Evolutionary conservation across 2,329 filamentous ascomycete species (phyloP).

Genomic region (Phaeosphaeria sp.): DNA sequence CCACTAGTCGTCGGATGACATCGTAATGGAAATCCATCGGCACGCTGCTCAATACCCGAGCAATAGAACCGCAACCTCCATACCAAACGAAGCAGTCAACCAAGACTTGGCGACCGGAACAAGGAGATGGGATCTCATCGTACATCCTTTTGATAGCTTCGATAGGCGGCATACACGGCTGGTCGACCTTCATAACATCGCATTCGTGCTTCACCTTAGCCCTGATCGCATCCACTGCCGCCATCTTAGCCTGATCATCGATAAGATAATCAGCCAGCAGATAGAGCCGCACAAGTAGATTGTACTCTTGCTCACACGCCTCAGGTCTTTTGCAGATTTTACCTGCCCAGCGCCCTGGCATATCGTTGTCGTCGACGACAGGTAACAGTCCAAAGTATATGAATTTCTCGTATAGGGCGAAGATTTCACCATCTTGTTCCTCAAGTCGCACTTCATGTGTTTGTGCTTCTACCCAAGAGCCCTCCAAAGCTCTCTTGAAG

Average conservation of each 20-base stretch:
- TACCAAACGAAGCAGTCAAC: not conserved
- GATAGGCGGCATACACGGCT: not conserved
- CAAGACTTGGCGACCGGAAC: not conserved
- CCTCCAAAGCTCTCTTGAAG: slow-evolving; percentile 7
- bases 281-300: slow-evolving; percentile 8
- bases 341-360: not conserved
- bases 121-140: not conserved
- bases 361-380: not conserved
- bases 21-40: not conserved
- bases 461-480: not conserved
- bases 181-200: not conserved
- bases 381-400: slow-evolving; percentile 3
- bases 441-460: slow-evolving; percentile 6
- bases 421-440: slow-evolving; percentile 11
- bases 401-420: slow-evolving; percentile 16
- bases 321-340: too few relatives aligned
- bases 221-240: not conserved
- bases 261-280: slow-evolving; percentile 18
- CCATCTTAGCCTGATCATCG: not conserved
- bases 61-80: not conserved
- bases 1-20: not conserved
- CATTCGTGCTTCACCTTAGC: not conserved
- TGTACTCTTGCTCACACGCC: slow-evolving; percentile 3
- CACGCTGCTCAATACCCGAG: not conserved
- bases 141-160: not conserved